Conservation (phyloP, 2,329 filamentous ascomycete genomes). For the Gnomoniopsis sp. region DNA sequence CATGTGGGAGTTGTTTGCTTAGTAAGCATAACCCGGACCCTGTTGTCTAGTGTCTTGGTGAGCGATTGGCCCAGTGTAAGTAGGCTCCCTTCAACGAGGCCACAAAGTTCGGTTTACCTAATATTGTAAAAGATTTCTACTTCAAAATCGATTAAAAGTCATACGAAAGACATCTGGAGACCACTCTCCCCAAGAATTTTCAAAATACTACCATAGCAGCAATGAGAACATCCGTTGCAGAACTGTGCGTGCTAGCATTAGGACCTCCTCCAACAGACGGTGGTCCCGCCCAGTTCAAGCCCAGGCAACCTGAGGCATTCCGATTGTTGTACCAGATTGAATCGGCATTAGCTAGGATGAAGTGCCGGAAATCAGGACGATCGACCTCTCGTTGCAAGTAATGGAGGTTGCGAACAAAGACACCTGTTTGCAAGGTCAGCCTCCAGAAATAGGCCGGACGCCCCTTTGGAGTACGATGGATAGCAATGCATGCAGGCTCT, state of each 20-base stretch:
- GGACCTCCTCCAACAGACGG: constrained; percentile 35
- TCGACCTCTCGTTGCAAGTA: constrained; percentile 51
- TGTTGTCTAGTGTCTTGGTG: neutral
- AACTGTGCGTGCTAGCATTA: constrained; percentile 59
- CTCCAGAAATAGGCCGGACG: neutral
- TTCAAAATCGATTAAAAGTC: too few relatives aligned
- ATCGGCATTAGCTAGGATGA: constrained; percentile 60
- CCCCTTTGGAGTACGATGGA: too few relatives aligned
- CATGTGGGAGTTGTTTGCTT: neutral
- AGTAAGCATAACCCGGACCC: neutral
- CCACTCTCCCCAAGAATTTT: neutral
- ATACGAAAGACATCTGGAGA: too few relatives aligned
- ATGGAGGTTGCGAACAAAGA: constrained; percentile 63
- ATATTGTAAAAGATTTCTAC: too few relatives aligned
- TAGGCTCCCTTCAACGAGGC: too few relatives aligned
- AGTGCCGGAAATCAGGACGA: constrained; percentile 44
- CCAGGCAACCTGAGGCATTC: constrained; percentile 46
- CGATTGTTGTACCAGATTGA: constrained; percentile 62
- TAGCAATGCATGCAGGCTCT: too few relatives aligned
- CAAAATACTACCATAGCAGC: constrained; percentile 48
- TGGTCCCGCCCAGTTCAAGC: constrained; percentile 64
- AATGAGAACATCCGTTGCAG: constrained; percentile 64
- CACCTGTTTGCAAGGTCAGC: constrained; percentile 28
- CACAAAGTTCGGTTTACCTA: too few relatives aligned
- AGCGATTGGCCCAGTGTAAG: too few relatives aligned